These are phyloP conservation scores for Pseudopediastrum boryanum DNA, from an alignment of 139 green algal genomes.

Conservation along the genomic window DNA sequence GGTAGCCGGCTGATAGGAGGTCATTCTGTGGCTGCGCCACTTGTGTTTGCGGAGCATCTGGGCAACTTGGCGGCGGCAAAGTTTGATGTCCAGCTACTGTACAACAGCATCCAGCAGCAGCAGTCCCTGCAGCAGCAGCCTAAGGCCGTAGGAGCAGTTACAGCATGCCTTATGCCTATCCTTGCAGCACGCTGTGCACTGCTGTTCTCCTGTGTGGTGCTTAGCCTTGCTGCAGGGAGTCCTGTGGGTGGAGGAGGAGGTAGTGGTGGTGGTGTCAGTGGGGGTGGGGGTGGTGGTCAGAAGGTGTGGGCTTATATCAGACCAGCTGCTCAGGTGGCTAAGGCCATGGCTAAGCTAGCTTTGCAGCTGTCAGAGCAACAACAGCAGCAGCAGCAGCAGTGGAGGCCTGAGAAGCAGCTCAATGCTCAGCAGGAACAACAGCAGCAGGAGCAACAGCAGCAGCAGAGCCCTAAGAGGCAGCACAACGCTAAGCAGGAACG, in stretches of 20 bases:
- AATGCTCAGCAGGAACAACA: too few species aligned
- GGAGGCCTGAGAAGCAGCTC: too few species aligned
- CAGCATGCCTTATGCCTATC: not conserved
- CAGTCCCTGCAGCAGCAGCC: not conserved
- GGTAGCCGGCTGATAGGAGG: too few species aligned
- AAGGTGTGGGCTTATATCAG: too few species aligned
- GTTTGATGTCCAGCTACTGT: not conserved
- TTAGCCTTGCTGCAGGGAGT: not conserved
- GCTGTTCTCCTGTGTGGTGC: slow-evolving; percentile 11
- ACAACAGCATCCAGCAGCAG: slow-evolving; percentile 7
- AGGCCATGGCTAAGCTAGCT: slow-evolving; percentile 4
- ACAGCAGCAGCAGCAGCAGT: slow-evolving; percentile 13
- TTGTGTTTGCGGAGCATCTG: slow-evolving; percentile 21
- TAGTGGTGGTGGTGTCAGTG: not conserved
- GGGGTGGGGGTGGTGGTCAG: too few species aligned
- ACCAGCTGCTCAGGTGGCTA: slow-evolving; percentile 16
- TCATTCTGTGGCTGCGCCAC: too few species aligned
- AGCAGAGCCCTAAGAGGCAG: too few species aligned
- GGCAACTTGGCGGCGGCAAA: not conserved
- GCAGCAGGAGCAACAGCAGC: too few species aligned
- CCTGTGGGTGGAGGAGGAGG: slow-evolving; percentile 1
- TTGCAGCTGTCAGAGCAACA: not conserved
- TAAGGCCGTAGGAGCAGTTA: not conserved
- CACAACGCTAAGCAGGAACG: too few species aligned
- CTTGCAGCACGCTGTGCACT: slow-evolving; percentile 9